phyloP scores from a whole-genome alignment of 2,329 filamentous ascomycete genomes.

The Coniochaeta sp. region DNA sequence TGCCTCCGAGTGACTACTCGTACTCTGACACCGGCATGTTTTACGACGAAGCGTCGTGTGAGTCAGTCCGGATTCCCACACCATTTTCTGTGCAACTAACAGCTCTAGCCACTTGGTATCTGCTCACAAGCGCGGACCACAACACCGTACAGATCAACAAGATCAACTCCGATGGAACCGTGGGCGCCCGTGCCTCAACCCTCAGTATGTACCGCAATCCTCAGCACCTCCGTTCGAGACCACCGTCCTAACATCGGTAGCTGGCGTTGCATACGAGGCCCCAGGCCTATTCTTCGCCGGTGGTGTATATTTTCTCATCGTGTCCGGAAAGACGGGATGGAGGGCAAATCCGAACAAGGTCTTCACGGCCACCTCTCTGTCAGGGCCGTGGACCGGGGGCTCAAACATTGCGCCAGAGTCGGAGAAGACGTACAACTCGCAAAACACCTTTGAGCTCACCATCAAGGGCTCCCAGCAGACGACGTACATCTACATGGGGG shows the following conservation, averaged over 20 bases:
- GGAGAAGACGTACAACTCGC: constrained; percentile 26
- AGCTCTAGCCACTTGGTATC: constrained; percentile 23
- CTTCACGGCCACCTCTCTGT: constrained; percentile 22
- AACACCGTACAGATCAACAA: constrained; percentile 30
- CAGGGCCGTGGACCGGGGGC: constrained; percentile 23
- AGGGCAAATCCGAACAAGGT: constrained; percentile 27
- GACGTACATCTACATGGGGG: constrained; percentile 28
- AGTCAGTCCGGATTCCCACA: not conserved
- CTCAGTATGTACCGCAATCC: constrained; percentile 13
- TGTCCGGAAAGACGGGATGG: constrained; percentile 28
- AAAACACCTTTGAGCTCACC: constrained; percentile 28
- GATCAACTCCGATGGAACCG: constrained; percentile 25
- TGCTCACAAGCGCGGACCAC: constrained; percentile 30
- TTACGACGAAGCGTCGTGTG: constrained; percentile 19
- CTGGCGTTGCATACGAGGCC: constrained; percentile 24
- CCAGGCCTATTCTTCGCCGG: constrained; percentile 24
- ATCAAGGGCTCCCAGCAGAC: constrained; percentile 22
- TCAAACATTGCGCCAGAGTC: constrained; percentile 25
- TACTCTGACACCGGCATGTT: constrained; percentile 34
- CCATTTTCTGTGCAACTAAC: not conserved
- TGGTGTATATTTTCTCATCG: constrained; percentile 26
- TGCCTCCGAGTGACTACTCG: constrained; percentile 27
- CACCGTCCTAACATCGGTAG: constrained; percentile 2
- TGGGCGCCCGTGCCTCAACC: constrained; percentile 21
- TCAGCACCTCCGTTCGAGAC: not conserved